Percentiles rank a stretch among this genome's conserved stretches.
Evolutionary conservation across 805 yeast species (phyloP).

Genomic region (Hanseniaspora taiwanica): DNA sequence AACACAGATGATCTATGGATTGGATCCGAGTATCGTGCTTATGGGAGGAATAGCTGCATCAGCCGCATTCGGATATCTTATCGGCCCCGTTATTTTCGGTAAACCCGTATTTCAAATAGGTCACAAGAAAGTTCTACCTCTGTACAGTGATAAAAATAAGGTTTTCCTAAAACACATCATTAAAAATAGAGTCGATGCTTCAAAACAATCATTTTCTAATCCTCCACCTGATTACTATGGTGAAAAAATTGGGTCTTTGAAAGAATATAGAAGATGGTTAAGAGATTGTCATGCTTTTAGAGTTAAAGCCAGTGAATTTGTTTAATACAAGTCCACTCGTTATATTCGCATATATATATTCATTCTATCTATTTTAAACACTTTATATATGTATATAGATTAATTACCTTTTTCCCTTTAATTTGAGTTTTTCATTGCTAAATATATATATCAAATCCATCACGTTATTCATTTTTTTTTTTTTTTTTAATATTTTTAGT

Average conservation of each 20-base stretch:
- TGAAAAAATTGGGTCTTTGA: conserved; percentile 78
- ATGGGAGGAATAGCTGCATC: conserved; percentile 61
- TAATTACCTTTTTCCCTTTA: too few relatives aligned
- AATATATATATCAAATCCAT: too few relatives aligned
- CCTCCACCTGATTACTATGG: conserved; percentile 99
- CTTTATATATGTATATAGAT: too few relatives aligned
- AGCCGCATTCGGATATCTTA: conserved; percentile 64
- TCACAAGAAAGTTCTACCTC: conserved; percentile 29
- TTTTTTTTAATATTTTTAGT: too few relatives aligned
- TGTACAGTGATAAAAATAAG: conserved; percentile 51
- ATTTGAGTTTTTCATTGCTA: too few relatives aligned
- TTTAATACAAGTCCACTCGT: conserved; percentile 23
- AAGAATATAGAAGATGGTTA: conserved; percentile 88
- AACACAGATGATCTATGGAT: conserved; percentile 71
- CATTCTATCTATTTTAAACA: too few relatives aligned
- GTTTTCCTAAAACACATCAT: conserved; percentile 62
- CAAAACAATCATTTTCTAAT: conserved; percentile 76
- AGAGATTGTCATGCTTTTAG: conserved; percentile 87
- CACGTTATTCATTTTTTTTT: too few relatives aligned
- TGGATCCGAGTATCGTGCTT: conserved; percentile 77
- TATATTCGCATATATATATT: background rate
- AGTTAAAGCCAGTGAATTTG: conserved; percentile 65
- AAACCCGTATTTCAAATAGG: conserved; percentile 37
- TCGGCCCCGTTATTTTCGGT: conserved; percentile 76
- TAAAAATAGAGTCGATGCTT: conserved; percentile 80